These are phyloP conservation scores for Lentithecium fluviatile DNA, from an alignment of 495 filamentous ascomycete species.

Conservation along the genomic window DNA sequence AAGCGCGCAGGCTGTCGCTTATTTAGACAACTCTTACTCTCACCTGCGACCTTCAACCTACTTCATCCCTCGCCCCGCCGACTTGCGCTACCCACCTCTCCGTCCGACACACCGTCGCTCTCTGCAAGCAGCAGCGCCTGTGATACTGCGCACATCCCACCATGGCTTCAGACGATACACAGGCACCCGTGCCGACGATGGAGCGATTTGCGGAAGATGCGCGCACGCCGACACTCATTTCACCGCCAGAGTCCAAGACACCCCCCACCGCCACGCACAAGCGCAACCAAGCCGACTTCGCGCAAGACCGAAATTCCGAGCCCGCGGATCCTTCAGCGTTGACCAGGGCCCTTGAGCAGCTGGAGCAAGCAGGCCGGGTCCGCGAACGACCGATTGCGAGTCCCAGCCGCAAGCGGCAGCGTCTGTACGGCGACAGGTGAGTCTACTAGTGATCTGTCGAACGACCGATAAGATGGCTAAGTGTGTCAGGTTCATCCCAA, in stretches of 20 bases:
- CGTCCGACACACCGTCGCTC: background rate
- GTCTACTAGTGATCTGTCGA: constrained; percentile 25
- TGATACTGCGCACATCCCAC: background rate
- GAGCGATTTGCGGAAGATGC: constrained; percentile 18
- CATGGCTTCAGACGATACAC: constrained; percentile 1
- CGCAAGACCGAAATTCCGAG: constrained; percentile 50
- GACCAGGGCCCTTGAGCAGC: constrained; percentile 61
- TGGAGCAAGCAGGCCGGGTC: constrained; percentile 59
- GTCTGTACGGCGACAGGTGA: constrained; percentile 80
- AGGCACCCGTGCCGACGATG: constrained; percentile 10
- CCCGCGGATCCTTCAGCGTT: constrained; percentile 62
- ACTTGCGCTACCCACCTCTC: background rate
- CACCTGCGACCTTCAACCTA: background rate
- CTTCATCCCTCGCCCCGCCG: background rate
- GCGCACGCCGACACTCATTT: constrained; percentile 41
- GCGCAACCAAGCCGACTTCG: constrained; percentile 40
- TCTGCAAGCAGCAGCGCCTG: background rate
- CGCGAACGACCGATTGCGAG: constrained; percentile 70
- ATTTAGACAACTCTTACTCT: too few species aligned
- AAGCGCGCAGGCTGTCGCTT: too few species aligned
- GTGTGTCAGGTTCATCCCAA: constrained; percentile 80
- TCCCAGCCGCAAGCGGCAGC: constrained; percentile 81
- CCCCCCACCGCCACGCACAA: constrained; percentile 47
- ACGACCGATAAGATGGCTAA: constrained; percentile 11
- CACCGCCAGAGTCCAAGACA: constrained; percentile 48